phyloP scores from a whole-genome alignment of 2,329 filamentous ascomycete species.

The Sporothrix schenckii region DNA sequence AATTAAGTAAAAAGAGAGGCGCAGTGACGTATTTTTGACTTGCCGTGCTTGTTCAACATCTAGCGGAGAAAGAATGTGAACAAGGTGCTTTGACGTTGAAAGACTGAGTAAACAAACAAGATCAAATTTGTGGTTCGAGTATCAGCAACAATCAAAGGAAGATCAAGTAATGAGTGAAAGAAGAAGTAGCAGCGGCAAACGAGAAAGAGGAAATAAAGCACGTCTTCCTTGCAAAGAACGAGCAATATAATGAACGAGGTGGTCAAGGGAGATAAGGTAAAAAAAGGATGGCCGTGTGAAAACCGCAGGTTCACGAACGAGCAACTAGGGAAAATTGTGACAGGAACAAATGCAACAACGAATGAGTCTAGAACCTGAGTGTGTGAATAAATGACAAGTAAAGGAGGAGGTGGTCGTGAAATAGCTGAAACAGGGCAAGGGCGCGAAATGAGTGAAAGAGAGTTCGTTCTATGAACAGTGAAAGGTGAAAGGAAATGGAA shows the following conservation, averaged over 20 bases:
- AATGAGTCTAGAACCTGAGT: not conserved
- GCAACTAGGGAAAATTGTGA: slow-evolving; percentile 32
- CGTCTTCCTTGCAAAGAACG: not conserved
- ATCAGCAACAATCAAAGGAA: not conserved
- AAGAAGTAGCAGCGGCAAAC: not conserved
- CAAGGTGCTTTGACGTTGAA: slow-evolving; percentile 14
- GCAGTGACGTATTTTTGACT: slow-evolving; percentile 5
- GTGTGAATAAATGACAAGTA: slow-evolving; percentile 9
- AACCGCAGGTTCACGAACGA: slow-evolving; percentile 35
- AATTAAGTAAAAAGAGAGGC: not conserved
- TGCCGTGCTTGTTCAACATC: slow-evolving; percentile 9
- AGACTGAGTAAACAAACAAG: not conserved
- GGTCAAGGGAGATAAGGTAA: not conserved
- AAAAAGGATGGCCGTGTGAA: slow-evolving; percentile 34
- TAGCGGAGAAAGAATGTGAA: slow-evolving; percentile 12
- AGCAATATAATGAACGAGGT: slow-evolving; percentile 22
- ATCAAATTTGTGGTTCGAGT: not conserved
- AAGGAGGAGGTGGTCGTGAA: not conserved
- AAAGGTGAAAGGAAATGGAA: not conserved
- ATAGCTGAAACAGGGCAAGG: not conserved
- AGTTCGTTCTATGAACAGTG: slow-evolving; percentile 30
- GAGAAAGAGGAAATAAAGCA: not conserved
- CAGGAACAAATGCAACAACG: slow-evolving; percentile 32
- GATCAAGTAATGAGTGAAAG: not conserved
- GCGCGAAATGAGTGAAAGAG: not conserved